Base-by-base conservation (phyloP, 2,329 filamentous ascomycete genomes). In the Cercospora sp. region DNA sequence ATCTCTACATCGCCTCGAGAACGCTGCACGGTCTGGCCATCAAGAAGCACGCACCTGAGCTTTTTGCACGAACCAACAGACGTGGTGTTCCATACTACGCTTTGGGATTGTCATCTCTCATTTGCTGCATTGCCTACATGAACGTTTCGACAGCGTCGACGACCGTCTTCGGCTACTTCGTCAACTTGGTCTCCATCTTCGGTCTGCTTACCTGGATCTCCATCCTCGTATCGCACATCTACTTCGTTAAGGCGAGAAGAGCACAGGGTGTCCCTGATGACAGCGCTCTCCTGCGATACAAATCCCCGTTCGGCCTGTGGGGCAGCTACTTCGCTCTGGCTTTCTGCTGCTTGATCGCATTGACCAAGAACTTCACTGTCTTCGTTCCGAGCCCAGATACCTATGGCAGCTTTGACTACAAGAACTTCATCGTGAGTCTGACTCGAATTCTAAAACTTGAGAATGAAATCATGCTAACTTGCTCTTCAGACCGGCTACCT, bases 351-450 rank as follows among this genome's bases (percentile, higher is more conserved):
- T 77, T 95, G 36, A 91, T 95, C 69, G 87, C 90, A 1, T 77
- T 96, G 62, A 94, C 92, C 76, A 96, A 95, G 86, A 94, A 93
- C 84, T 95, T 88, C 80, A 84, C 87, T 65, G 89, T 90, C 68
- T 95, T 95, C 79, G 83, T 87, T 2, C 79, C 78, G 67, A 79
- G 74, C 51, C 51, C 65, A 33, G 69, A 78, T 73, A 75, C 81
- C 72, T 83, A 84, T 66, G 84, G 84, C 63, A 82, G 82, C 61
- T 91, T 91, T 72, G 87, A 91, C 78, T 91, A 91, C 83, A 89
- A 90, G 82, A 89, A 86, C 74, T 93, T 94, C 80, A 87, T 94
- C 78, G 73, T 74, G 57, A 72, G 72, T 68, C 20, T 92, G 90
- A 20, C 26, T 5, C 36, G 20, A 12, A 13, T 36, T 8, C 12